phyloP scores from a whole-genome alignment of 495 filamentous ascomycete species.

The Neurospora sp. region DNA sequence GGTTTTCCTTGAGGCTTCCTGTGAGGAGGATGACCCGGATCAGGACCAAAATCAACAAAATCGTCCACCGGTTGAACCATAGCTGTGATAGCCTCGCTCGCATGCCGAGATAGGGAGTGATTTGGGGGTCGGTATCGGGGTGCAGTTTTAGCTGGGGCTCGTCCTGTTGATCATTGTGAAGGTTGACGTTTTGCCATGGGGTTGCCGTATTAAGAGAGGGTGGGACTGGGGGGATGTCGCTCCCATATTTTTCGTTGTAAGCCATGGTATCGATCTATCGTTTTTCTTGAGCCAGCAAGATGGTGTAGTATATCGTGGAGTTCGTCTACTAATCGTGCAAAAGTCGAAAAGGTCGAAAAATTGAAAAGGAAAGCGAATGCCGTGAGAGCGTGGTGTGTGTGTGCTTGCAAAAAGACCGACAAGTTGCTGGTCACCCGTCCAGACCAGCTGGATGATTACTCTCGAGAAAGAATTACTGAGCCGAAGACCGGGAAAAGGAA shows the following conservation, averaged over 20 bases:
- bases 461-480: not conserved
- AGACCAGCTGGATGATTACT: slow-evolving; percentile 14
- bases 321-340: not conserved
- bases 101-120: slow-evolving; percentile 90
- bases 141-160: slow-evolving; percentile 1
- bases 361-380: not conserved
- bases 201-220: slow-evolving; percentile 16
- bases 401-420: not conserved
- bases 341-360: not conserved
- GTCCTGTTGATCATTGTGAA: not conserved
- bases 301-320: not conserved
- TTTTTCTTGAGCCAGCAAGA: slow-evolving; percentile 4
- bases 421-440: slow-evolving; percentile 1
- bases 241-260: slow-evolving; percentile 16
- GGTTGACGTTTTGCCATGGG: slow-evolving; percentile 13
- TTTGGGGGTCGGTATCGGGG: slow-evolving; percentile 23
- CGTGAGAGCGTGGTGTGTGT: not conserved
- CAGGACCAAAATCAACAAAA: slow-evolving; percentile 77
- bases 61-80: slow-evolving; percentile 96
- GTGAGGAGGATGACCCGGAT: slow-evolving; percentile 69
- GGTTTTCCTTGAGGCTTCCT: slow-evolving; percentile 55
- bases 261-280: slow-evolving; percentile 7
- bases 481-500: slow-evolving; percentile 6
- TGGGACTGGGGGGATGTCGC: slow-evolving; percentile 11
- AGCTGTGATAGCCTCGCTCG: slow-evolving; percentile 83